Conservation (phyloP, 805 yeast species). For the Hanseniaspora lindneri region DNA sequence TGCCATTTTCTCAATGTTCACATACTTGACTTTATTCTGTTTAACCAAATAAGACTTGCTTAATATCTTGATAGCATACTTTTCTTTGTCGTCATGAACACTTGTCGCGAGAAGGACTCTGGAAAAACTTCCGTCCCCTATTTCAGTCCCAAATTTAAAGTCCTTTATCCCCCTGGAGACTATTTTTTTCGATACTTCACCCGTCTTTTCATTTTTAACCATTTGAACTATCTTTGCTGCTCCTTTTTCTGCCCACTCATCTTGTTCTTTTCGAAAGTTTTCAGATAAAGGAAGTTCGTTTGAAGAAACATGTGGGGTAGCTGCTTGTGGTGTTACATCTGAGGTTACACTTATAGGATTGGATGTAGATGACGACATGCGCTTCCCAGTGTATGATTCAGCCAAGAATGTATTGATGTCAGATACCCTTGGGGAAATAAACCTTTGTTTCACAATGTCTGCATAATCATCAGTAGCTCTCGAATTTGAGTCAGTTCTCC, state of each 20-base stretch:
- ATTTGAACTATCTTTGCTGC: constrained; percentile 45
- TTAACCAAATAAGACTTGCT: constrained; percentile 68
- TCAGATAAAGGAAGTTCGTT: constrained; percentile 9
- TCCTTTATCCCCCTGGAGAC: constrained; percentile 58
- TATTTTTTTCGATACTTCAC: constrained; percentile 40
- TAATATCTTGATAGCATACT: constrained; percentile 67
- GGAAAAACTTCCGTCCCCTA: constrained; percentile 95
- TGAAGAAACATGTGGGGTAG: constrained; percentile 9
- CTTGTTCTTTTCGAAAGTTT: constrained; percentile 23
- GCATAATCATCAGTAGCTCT: not conserved
- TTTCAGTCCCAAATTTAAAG: constrained; percentile 73
- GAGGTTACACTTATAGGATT: not conserved
- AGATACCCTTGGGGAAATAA: not conserved
- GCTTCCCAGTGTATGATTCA: not conserved
- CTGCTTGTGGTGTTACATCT: not conserved
- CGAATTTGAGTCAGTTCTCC: too few species aligned
- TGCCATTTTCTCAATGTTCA: constrained; percentile 71
- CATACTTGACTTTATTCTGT: constrained; percentile 76
- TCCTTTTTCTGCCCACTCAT: constrained; percentile 47
- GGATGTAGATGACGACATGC: not conserved
- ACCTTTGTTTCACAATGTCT: not conserved
- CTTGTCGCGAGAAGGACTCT: constrained; percentile 84
- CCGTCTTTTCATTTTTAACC: constrained; percentile 34
- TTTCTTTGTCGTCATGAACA: constrained; percentile 50
- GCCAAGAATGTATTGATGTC: not conserved